phyloP scores from a whole-genome alignment of 2,329 filamentous ascomycete species.

The Tolypocladium nubicola region DNA sequence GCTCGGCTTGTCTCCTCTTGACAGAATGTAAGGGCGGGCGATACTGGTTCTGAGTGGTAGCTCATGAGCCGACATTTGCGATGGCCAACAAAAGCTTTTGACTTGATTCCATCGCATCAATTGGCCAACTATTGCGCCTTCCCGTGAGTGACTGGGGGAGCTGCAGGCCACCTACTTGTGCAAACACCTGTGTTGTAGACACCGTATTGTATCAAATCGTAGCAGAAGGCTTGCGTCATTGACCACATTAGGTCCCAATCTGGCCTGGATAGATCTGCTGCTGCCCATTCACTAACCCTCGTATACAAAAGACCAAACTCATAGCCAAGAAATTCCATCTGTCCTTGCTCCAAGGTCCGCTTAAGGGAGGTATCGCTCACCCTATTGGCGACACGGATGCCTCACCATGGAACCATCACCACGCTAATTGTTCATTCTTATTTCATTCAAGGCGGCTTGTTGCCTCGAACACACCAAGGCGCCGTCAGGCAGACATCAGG shows the following conservation, averaged over 20 bases:
- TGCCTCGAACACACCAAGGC: background rate
- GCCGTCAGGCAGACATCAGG: background rate
- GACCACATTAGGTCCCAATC: background rate
- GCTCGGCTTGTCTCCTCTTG: conserved; percentile 67
- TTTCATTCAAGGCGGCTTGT: background rate
- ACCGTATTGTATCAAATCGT: background rate
- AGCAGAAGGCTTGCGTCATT: background rate
- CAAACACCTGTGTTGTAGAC: background rate
- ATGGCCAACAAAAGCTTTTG: background rate
- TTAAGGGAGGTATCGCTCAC: background rate
- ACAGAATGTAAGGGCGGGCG: conserved; percentile 24
- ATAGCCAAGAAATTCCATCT: background rate
- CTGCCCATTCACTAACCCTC: background rate
- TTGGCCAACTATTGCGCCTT: background rate
- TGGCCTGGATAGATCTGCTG: background rate
- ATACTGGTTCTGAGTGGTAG: background rate
- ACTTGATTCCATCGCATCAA: background rate
- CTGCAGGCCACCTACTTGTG: background rate
- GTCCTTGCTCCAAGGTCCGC: background rate
- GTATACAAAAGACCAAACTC: background rate
- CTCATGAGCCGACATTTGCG: background rate
- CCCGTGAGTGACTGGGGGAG: background rate
- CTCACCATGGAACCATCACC: background rate
- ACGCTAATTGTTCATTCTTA: too few species aligned
- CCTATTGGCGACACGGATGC: background rate